Evolutionary conservation across 805 yeast genomes (phyloP).

Genomic region (Wickerhamiella allomyrinae): DNA sequence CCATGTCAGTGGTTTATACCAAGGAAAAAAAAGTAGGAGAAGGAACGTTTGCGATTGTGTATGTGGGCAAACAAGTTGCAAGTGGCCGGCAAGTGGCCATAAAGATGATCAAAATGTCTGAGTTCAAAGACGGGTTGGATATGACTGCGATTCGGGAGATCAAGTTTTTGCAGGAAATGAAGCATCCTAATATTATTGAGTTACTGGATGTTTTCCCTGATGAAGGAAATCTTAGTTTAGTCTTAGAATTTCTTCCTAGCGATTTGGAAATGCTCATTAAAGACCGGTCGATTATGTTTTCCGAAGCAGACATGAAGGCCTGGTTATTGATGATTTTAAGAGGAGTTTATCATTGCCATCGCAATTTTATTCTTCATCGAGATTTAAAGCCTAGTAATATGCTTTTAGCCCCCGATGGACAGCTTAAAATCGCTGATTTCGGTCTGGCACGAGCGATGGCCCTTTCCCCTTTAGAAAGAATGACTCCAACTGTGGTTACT

Average conservation of each 20-base stretch:
- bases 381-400: slow-evolving; percentile 89
- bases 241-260: slow-evolving; percentile 83
- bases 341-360: slow-evolving; percentile 91
- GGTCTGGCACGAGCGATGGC: slow-evolving; percentile 85
- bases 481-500: slow-evolving; percentile 91
- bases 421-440: slow-evolving; percentile 90
- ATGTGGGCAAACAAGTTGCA: slow-evolving; percentile 50
- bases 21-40: slow-evolving; percentile 85
- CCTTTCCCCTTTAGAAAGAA: slow-evolving; percentile 40
- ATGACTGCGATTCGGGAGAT: slow-evolving; percentile 95
- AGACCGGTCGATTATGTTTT: slow-evolving; percentile 60
- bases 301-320: slow-evolving; percentile 76
- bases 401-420: slow-evolving; percentile 74
- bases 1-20: slow-evolving; percentile 10
- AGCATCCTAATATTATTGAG: slow-evolving; percentile 78
- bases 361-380: slow-evolving; percentile 80
- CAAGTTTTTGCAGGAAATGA: slow-evolving; percentile 68
- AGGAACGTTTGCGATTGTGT: slow-evolving; percentile 95
- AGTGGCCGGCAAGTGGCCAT: slow-evolving; percentile 62
- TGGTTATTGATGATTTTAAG: slow-evolving; percentile 92
- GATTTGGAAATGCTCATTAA: slow-evolving; percentile 84
- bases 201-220: slow-evolving; percentile 74
- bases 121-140: slow-evolving; percentile 90
- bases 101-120: slow-evolving; percentile 88
- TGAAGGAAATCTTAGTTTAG: slow-evolving; percentile 55